phyloP scores from a whole-genome alignment of 2,329 filamentous ascomycete species.

The Trichoderma guizhouense region DNA sequence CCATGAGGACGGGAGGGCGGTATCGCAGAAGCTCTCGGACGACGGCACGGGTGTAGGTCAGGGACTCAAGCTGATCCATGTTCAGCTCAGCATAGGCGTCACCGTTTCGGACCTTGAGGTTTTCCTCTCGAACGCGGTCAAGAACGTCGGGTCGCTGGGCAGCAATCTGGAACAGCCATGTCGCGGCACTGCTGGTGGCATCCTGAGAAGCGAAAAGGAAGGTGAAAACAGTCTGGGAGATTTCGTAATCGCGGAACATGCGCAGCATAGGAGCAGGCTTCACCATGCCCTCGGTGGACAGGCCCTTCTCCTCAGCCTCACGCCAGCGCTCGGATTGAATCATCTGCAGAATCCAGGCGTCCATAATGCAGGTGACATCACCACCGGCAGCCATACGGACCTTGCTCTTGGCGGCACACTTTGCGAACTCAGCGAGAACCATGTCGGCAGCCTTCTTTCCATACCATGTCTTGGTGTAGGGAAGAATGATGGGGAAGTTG shows the following conservation, averaged over 20 bases:
- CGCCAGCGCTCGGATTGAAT: slow-evolving; percentile 79
- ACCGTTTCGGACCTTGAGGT: slow-evolving; percentile 71
- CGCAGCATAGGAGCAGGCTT: slow-evolving; percentile 83
- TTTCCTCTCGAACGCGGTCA: slow-evolving; percentile 88
- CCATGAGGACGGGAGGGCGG: slow-evolving; percentile 94
- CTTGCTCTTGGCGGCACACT: slow-evolving; percentile 91
- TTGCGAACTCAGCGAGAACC: slow-evolving; percentile 83
- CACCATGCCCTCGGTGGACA: slow-evolving; percentile 63
- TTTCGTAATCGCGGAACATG: slow-evolving; percentile 86
- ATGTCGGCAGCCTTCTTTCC: slow-evolving; percentile 94
- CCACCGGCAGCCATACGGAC: slow-evolving; percentile 86
- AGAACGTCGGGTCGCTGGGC: slow-evolving; percentile 92
- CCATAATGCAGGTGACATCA: slow-evolving; percentile 87
- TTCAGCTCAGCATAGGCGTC: slow-evolving; percentile 66
- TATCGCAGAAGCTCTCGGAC: slow-evolving; percentile 90
- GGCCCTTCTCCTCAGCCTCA: slow-evolving; percentile 70
- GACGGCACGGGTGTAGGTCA: slow-evolving; percentile 87
- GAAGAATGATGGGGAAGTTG: slow-evolving; percentile 96
- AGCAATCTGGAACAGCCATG: slow-evolving; percentile 93
- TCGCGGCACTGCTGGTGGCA: slow-evolving; percentile 87
- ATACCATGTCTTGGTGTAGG: slow-evolving; percentile 94
- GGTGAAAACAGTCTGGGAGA: slow-evolving; percentile 89
- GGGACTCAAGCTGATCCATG: slow-evolving; percentile 83
- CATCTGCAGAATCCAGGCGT: slow-evolving; percentile 89
- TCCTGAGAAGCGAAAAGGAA: slow-evolving; percentile 98